Percentiles rank a stretch among this genome's conserved stretches.
These are phyloP conservation scores for Coriaria nepalensis DNA, from an alignment of 306 rosid genomes.

Conservation along the genomic window DNA sequence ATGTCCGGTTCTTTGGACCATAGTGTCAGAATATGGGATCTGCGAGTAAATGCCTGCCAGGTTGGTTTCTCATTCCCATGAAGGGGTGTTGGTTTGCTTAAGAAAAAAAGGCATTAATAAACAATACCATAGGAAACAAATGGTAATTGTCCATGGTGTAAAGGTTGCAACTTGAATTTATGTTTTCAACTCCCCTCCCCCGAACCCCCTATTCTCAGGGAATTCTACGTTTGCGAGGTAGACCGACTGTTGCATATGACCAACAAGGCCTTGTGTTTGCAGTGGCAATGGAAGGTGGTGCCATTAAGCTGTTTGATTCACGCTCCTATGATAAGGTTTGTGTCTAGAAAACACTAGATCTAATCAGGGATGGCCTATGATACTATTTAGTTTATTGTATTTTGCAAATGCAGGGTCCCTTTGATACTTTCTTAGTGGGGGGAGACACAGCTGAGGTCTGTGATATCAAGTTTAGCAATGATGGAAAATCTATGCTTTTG, in stretches of 20 bases:
- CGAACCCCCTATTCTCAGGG: constrained; percentile 39
- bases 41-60: constrained; percentile 97
- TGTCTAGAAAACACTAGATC: constrained; percentile 11
- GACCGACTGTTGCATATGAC: constrained; percentile 95
- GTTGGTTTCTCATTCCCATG: constrained; percentile 24
- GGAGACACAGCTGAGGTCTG: constrained; percentile 96
- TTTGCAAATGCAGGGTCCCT: constrained; percentile 64
- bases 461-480: constrained; percentile 93
- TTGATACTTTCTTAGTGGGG: constrained; percentile 93
- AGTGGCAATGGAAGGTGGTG: constrained; percentile 99
- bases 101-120: not conserved
- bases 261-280: constrained; percentile 98
- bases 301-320: constrained; percentile 87
- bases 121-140: not conserved
- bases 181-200: too few relatives aligned
- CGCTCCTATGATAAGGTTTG: constrained; percentile 92
- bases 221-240: constrained; percentile 76
- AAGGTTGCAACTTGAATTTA: not conserved
- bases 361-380: constrained; percentile 10
- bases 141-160: not conserved
- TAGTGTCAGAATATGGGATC: constrained; percentile 93
- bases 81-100: not conserved
- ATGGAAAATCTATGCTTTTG: constrained; percentile 94
- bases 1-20: constrained; percentile 97
- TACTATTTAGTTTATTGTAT: constrained; percentile 12